Percentiles rank a stretch among this genome's conserved stretches.
Conservation (phyloP, 257 asterid species). For the Solanum dulcamara region DNA sequence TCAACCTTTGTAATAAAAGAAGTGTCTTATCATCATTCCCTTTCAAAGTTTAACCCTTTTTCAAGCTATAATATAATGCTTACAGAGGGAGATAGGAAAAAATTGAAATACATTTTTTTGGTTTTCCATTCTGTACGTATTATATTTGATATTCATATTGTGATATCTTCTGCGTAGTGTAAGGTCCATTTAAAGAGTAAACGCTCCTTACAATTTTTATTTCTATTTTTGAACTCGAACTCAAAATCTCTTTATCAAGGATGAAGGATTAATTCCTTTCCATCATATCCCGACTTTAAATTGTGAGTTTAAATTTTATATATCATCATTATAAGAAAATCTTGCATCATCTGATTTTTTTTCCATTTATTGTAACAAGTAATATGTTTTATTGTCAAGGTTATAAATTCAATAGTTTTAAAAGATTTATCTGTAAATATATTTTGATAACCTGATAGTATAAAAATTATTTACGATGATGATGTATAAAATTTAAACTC, state of each 20-base stretch:
- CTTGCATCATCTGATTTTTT: background rate
- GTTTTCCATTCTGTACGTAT: background rate
- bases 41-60: constrained; percentile 16
- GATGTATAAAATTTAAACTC: background rate
- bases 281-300: background rate
- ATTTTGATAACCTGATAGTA: background rate
- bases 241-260: background rate
- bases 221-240: background rate
- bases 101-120: background rate
- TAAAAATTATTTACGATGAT: background rate
- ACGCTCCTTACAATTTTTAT: background rate
- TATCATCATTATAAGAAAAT: background rate
- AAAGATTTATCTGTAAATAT: background rate
- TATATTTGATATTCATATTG: background rate
- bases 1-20: constrained; percentile 18
- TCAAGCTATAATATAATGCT: constrained; percentile 1
- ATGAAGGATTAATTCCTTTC: background rate
- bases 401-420: background rate
- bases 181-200: background rate
- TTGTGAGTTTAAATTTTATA: background rate
- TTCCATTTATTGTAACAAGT: background rate
- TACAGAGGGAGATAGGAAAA: constrained; percentile 7
- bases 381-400: background rate
- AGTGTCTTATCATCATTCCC: constrained; percentile 22
- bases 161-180: fast-evolving